These are phyloP conservation scores for Mortierella sp. DNA, from an alignment of 371 early-diverging fungal genomes.

Conservation along the genomic window DNA sequence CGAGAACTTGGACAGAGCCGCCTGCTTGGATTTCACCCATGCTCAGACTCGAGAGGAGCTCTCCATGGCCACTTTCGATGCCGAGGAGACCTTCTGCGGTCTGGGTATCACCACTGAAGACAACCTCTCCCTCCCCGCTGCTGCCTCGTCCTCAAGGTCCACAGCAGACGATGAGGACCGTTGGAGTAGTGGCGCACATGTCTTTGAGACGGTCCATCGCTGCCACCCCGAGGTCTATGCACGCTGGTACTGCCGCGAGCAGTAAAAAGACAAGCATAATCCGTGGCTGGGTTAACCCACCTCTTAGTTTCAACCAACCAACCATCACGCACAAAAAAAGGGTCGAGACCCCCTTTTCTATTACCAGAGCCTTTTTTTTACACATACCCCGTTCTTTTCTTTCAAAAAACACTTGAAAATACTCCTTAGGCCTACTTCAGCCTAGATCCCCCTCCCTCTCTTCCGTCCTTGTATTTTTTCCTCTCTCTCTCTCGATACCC, in stretches of 20 bases:
- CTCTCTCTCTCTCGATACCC: neutral
- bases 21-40: conserved; percentile 17
- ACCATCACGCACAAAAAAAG: neutral
- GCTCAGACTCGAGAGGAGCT: conserved; percentile 2
- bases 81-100: conserved; percentile 62
- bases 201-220: conserved; percentile 35
- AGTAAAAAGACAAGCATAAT: neutral
- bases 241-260: conserved; percentile 44
- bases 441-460: neutral
- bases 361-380: conserved; percentile 5
- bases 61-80: neutral
- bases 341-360: neutral
- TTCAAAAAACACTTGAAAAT: no score
- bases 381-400: neutral
- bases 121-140: neutral
- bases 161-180: neutral
- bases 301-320: neutral
- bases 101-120: conserved; percentile 32
- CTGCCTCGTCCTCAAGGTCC: neutral
- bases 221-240: conserved; percentile 55
- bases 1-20: conserved; percentile 24
- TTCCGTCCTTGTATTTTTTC: neutral
- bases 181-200: conserved; percentile 22
- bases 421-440: neutral
- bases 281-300: no score